Evolutionary conservation across 371 early-diverging fungal genomes (phyloP), one percentile per base, ranked within the genome.

Genomic region (Polyrhizophydium stewartii): DNA sequence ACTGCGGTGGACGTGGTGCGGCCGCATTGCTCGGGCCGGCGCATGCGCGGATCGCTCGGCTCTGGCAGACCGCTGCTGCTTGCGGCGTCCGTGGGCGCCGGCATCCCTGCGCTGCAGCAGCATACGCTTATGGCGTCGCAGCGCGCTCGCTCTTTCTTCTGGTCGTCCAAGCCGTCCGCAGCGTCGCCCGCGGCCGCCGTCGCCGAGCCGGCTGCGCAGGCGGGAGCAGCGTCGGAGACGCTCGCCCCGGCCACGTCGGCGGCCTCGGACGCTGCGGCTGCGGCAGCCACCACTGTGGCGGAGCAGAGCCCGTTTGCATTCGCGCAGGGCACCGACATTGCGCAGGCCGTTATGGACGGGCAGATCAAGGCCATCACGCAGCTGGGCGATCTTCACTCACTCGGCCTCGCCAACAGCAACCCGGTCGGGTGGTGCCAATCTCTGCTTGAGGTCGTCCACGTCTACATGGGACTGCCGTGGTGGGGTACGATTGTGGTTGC

Each of bases 381-480:
- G 31, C 21, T 72, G 22, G 77, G 77, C 37, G 77, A 77, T 55
- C 43, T 77, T 24, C 32, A 63, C 28, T 28, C 61, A 1, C 66
- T 74, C 32, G 77, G 77, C 0, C 63, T 77, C 9, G 53, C 53
- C 53, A 50, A 69, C 57, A 49, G 55, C 37, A 53, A 53, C 35
- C 53, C 53, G 5, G 30, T 53, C 21, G 53, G 53, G 7, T 53
- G 30, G 35, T 12, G 9, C 5, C 88, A 96, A 70, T 77, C 79
- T 1, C 63, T 85, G 27, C 63, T 95, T 56, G 97, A 97, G 71
- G 80, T 79, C 25, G 70, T 91, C 40, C 85, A 93, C 68, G 88
- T 95, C 9, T 74, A 78, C 41, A 85, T 87, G 13, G 95, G 93
- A 0, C 64, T 97, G 56, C 95, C 96, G 13, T 97, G 97, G 97